Percentiles rank a stretch among this genome's conserved stretches.
These are phyloP conservation scores for Auriscalpium microsporum DNA, from an alignment of 768 basidiomycete genomes.

Conservation along the genomic window DNA sequence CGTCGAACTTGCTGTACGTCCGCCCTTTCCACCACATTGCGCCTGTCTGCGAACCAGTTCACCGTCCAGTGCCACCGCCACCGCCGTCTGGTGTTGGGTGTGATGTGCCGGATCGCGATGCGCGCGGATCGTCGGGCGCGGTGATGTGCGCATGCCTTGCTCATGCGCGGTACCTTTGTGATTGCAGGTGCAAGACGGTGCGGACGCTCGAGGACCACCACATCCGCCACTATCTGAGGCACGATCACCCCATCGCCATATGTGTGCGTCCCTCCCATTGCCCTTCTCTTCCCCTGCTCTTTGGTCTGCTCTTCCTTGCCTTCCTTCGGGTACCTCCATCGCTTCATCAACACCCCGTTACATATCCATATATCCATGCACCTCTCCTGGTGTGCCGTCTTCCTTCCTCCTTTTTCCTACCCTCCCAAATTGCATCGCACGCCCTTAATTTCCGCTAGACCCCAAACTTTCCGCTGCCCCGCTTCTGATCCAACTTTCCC, in stretches of 20 bases:
- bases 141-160: not conserved
- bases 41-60: no score
- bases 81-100: no score
- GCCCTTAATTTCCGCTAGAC: no score
- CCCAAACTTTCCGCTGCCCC: no score
- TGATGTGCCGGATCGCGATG: no score
- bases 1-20: conserved; percentile 65
- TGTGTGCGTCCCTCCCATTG: conserved; percentile 44
- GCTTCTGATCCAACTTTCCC: no score
- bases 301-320: not conserved
- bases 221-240: conserved; percentile 54
- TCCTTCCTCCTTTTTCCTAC: no score
- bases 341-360: not conserved
- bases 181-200: conserved; percentile 60
- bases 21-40: not conserved
- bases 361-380: no score
- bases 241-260: conserved; percentile 62
- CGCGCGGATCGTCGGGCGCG: not conserved
- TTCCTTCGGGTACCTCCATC: not conserved
- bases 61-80: no score
- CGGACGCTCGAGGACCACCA: conserved; percentile 60
- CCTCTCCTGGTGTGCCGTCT: no score
- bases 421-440: no score
- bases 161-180: not conserved
- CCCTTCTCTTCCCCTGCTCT: not conserved